These are phyloP conservation scores for Kwoniella shivajii DNA, from an alignment of 1,284 basidiomycete species.

Conservation along the genomic window DNA sequence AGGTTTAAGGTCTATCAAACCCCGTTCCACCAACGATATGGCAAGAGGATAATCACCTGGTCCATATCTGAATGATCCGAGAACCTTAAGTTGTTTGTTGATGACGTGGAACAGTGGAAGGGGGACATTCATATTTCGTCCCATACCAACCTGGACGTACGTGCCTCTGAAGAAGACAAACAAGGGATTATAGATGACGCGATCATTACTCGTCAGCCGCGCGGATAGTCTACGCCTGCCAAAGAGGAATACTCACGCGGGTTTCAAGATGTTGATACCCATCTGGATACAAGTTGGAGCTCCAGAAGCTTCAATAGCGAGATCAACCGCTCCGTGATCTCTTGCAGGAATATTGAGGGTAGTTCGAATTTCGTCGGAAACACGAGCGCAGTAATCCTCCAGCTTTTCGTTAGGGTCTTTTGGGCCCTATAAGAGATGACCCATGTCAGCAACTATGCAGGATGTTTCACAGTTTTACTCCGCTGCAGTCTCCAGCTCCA, in stretches of 20 bases:
- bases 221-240: background rate
- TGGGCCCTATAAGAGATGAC: slow-evolving; percentile 45
- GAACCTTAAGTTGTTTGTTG: slow-evolving; percentile 49
- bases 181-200: background rate
- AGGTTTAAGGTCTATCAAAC: slow-evolving; percentile 59
- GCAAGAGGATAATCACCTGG: slow-evolving; percentile 57
- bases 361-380: slow-evolving; percentile 54
- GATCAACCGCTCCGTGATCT: slow-evolving; percentile 58
- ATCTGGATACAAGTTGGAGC: slow-evolving; percentile 65
- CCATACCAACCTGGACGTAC: slow-evolving; percentile 55
- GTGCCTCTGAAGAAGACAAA: slow-evolving; percentile 34
- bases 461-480: background rate
- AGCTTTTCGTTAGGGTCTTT: slow-evolving; percentile 66
- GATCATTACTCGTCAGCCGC: background rate
- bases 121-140: slow-evolving; percentile 39
- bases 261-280: slow-evolving; percentile 62
- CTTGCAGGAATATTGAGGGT: slow-evolving; percentile 56
- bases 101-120: slow-evolving; percentile 51
- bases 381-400: slow-evolving; percentile 64
- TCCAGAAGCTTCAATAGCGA: slow-evolving; percentile 64
- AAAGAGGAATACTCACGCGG: slow-evolving; percentile 56
- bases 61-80: slow-evolving; percentile 55
- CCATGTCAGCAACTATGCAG: background rate
- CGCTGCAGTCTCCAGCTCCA: background rate
- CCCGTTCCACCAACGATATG: slow-evolving; percentile 59